Base-by-base conservation (phyloP, 2,329 filamentous ascomycete genomes). In the Diaporthe australafricana region DNA sequence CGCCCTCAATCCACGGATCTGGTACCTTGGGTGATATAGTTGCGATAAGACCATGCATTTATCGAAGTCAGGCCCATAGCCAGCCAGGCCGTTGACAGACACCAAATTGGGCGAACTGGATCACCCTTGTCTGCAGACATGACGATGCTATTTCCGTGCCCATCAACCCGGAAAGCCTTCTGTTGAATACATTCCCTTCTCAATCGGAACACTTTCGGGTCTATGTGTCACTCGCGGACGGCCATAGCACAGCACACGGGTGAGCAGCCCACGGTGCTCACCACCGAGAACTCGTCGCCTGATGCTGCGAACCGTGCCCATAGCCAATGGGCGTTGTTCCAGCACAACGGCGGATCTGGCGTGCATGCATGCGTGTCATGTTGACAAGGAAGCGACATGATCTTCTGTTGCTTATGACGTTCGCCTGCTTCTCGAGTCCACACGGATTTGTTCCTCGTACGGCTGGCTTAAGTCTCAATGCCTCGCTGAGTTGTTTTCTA, bases 241-340 rank as follows among this genome's bases (percentile, higher is more conserved):
- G 1, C 30, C 11, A 1, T 22, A 27, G 27, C 27, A 22, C 30
- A 11, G 22, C 5, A 35, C 9, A 9, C 9, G 4, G 9, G n/a
- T 8, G 40, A 35, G 5, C 9, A 8, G 25, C 9, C 16, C 20
- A 20, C 5, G 32, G 32, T 35, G 32, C 32, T 35, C 32, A 35
- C 32, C 32, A 5, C 16, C 5, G 47, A 35, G 6, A n/a, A 40
- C 9, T 25, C 27, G 27, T 40, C 32, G 27, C 17, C 40, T 20
- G 6, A 17, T 53, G n/a, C 47, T 40, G 38, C n/a, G 45, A 9
- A 9, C 14, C 8, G 17, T 11, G 50, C 45, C 12, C 9, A 25
- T 8, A 47, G 20, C 66, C 66, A 60, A 32, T 69, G 25, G 53
- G 30, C 6, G 14, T 14, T 7, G n/a, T 38, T 68, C 52, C 66